Evolutionary conservation across 192 early-diverging fungal genomes (phyloP).

Genomic region (Rhizophagus sp.): DNA sequence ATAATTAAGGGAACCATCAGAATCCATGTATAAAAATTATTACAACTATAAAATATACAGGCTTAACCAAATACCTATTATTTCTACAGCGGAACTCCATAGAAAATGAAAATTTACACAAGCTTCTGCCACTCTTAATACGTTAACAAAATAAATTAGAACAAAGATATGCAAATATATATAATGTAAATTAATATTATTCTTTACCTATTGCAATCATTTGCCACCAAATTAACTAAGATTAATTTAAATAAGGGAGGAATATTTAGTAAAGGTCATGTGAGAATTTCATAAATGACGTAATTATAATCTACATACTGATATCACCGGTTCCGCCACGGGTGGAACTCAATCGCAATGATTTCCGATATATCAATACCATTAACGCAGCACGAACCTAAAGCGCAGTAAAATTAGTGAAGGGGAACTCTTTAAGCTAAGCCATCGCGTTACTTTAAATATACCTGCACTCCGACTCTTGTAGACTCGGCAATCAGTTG

Average conservation of each 20-base stretch:
- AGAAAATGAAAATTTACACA: conserved; percentile 71
- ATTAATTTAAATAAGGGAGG: neutral
- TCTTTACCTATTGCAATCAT: conserved; percentile 63
- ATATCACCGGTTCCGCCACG: conserved; percentile 68
- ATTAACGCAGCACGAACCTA: conserved; percentile 73
- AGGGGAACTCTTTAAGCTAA: neutral
- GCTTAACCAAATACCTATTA: conserved; percentile 37
- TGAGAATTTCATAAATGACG: neutral
- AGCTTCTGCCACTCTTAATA: conserved; percentile 59
- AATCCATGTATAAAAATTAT: neutral
- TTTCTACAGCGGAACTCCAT: conserved; percentile 71
- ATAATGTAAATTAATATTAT: neutral
- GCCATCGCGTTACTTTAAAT: conserved; percentile 16
- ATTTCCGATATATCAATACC: conserved; percentile 75
- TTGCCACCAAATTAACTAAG: conserved; percentile 64
- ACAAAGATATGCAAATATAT: neutral
- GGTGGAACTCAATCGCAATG: conserved; percentile 60
- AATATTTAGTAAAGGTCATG: neutral
- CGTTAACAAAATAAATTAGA: too few relatives aligned
- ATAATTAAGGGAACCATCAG: neutral
- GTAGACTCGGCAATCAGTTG: conserved; percentile 38
- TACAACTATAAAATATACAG: neutral
- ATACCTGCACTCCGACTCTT: conserved; percentile 37
- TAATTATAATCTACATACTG: conserved; percentile 29
- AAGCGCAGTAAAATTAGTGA: neutral